Evolutionary conservation across 129 eudicot genomes (phyloP).

Genomic region (Chrysanthemum lavandulifolium): DNA sequence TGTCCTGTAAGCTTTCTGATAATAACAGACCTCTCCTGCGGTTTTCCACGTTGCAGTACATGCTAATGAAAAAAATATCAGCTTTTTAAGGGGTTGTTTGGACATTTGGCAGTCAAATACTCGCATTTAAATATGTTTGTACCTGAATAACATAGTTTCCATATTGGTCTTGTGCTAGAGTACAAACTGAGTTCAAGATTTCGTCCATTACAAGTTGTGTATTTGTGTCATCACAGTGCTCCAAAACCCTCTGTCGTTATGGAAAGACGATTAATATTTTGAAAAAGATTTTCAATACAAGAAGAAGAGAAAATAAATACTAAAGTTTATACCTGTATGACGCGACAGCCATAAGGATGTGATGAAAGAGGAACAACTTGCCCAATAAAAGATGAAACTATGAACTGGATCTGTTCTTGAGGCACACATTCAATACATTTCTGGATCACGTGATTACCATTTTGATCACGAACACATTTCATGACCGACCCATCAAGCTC

Average conservation of each 20-base stretch:
- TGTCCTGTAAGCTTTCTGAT: constrained; percentile 75
- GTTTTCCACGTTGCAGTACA: constrained; percentile 79
- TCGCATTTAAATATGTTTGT: neutral
- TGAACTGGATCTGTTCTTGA: constrained; percentile 58
- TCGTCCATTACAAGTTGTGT: constrained; percentile 82
- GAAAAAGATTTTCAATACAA: no score
- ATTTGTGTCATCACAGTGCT: constrained; percentile 79
- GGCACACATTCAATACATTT: constrained; percentile 74
- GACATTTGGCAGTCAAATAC: neutral
- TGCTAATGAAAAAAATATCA: constrained; percentile 45
- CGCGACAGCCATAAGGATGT: constrained; percentile 80
- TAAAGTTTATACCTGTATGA: constrained; percentile 25
- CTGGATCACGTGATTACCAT: constrained; percentile 92
- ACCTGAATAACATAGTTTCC: constrained; percentile 99
- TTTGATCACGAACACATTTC: constrained; percentile 91
- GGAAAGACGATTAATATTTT: no score
- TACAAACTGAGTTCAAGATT: constrained; percentile 73
- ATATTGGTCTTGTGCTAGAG: constrained; percentile 90
- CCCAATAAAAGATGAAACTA: constrained; percentile 65
- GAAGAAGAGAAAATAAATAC: no score
- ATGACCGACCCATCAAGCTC: constrained; percentile 87
- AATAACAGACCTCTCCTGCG: constrained; percentile 66
- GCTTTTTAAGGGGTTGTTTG: neutral
- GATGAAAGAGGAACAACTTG: constrained; percentile 68
- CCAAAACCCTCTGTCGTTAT: constrained; percentile 54